These are phyloP conservation scores for Cucumis melo DNA, from an alignment of 306 rosid species.

Conservation along the genomic window DNA sequence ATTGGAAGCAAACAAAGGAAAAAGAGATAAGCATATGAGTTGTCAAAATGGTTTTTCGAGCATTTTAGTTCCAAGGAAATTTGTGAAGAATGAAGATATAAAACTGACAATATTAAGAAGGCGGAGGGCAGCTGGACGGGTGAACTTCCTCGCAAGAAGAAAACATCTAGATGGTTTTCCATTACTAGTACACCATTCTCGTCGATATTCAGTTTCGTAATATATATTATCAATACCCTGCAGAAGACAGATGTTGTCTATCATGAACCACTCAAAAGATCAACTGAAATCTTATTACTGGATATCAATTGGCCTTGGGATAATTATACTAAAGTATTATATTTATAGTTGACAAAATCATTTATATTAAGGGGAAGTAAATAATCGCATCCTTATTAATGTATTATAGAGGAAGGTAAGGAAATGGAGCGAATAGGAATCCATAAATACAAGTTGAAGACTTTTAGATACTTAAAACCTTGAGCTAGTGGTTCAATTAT, in stretches of 20 bases:
- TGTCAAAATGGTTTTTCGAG: background rate
- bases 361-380: background rate
- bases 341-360: too few relatives aligned
- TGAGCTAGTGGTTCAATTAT: background rate
- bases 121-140: constrained; percentile 84
- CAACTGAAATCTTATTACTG: background rate
- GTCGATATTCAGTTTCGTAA: constrained; percentile 84
- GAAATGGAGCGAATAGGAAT: background rate
- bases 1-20: background rate
- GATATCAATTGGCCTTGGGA: background rate
- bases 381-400: background rate
- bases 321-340: background rate
- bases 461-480: background rate
- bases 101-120: constrained; percentile 69
- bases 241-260: constrained; percentile 6
- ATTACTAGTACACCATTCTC: constrained; percentile 92
- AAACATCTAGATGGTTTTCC: constrained; percentile 83
- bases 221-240: constrained; percentile 85
- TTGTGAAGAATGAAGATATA: background rate
- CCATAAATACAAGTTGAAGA: background rate
- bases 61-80: background rate
- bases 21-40: background rate
- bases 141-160: constrained; percentile 88
- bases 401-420: background rate
- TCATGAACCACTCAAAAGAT: background rate